A percentile compares a stretch with the other conserved stretches of the same genome.
These are phyloP conservation scores for Albizia julibrissin DNA, from an alignment of 306 rosid species.

Conservation along the genomic window DNA sequence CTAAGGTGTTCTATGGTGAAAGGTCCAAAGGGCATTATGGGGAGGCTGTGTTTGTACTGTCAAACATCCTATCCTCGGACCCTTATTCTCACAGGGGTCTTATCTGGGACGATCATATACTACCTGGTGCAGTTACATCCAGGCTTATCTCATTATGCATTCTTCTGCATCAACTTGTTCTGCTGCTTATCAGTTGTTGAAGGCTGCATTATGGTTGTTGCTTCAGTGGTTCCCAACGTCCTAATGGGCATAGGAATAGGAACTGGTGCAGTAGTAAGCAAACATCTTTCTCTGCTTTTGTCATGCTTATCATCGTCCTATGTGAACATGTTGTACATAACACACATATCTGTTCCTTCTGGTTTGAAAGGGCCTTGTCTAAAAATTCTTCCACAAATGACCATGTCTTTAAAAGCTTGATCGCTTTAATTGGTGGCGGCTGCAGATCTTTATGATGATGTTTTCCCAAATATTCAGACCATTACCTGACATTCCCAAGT, in stretches of 20 bases:
- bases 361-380: neutral
- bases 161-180: constrained; percentile 55
- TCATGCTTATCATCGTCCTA: neutral
- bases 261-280: constrained; percentile 62
- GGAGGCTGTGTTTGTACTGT: constrained; percentile 58
- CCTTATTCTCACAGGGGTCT: constrained; percentile 51
- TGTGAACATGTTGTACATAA: neutral
- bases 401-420: neutral
- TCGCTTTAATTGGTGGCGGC: neutral
- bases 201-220: constrained; percentile 75
- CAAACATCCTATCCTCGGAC: constrained; percentile 66
- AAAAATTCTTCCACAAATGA: neutral
- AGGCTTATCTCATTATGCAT: constrained; percentile 44
- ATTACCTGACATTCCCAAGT: constrained; percentile 36
- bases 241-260: constrained; percentile 66
- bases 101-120: constrained; percentile 60
- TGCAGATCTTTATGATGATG: constrained; percentile 70
- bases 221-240: constrained; percentile 71
- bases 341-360: neutral
- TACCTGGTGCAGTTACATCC: constrained; percentile 60
- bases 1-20: constrained; percentile 61
- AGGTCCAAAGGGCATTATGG: constrained; percentile 73
- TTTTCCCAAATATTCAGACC: constrained; percentile 38
- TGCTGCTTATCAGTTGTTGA: constrained; percentile 60
- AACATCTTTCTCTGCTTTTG: neutral